phyloP scores from a whole-genome alignment of 305 asterid species.

The Fraxinus greggii region DNA sequence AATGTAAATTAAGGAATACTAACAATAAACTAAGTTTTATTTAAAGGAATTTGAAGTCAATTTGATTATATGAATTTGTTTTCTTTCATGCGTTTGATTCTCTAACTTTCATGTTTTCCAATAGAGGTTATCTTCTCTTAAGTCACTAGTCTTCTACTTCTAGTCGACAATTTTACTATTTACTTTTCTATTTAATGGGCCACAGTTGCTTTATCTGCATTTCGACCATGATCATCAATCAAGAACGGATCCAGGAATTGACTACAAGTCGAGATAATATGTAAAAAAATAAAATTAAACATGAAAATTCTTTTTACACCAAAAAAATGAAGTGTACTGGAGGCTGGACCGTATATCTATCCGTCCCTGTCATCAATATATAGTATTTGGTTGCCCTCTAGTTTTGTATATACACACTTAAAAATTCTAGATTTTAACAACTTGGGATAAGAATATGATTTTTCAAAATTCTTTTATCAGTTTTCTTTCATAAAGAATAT shows the following conservation, averaged over 20 bases:
- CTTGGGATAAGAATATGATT: not conserved
- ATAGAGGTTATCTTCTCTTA: not conserved
- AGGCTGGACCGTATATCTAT: no score
- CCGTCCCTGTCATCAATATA: no score
- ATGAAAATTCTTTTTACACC: no score
- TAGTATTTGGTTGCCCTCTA: no score
- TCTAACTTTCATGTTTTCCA: not conserved
- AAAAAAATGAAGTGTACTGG: no score
- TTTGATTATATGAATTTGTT: not conserved
- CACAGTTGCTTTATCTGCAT: not conserved
- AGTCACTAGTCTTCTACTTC: not conserved
- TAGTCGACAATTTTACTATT: not conserved
- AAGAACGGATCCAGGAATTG: no score
- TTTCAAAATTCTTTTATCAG: not conserved
- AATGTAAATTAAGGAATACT: no score
- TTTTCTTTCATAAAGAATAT: not conserved
- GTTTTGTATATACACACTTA: not conserved
- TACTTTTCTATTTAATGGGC: not conserved
- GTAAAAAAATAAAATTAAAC: no score
- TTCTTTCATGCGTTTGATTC: not conserved
- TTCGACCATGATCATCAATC: not conserved
- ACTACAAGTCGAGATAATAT: no score
- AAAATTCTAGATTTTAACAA: not conserved
- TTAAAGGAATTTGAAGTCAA: not conserved
- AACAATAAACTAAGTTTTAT: not conserved